These are phyloP conservation scores for Gelatoporia subvermispora DNA, from an alignment of 768 basidiomycete genomes.

Conservation along the genomic window DNA sequence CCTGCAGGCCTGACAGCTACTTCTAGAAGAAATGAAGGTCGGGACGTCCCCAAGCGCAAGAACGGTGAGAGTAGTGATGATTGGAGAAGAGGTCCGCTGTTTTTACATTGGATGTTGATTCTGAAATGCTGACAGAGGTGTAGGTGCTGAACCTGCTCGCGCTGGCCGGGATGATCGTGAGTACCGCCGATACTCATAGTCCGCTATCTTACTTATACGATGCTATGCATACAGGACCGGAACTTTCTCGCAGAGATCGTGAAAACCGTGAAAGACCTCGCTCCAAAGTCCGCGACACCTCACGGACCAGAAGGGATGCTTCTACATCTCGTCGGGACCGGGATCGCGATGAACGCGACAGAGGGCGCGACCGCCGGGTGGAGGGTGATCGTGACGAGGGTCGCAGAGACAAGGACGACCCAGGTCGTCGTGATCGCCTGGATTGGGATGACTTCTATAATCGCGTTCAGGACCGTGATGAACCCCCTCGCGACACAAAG, in stretches of 20 bases:
- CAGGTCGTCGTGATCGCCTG: slow-evolving; percentile 18
- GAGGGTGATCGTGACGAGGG: slow-evolving; percentile 30
- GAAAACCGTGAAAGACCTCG: slow-evolving; percentile 62
- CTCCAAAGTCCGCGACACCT: slow-evolving; percentile 61
- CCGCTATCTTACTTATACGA: slow-evolving; percentile 8
- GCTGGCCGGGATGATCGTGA: slow-evolving; percentile 60
- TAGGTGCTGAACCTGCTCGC: slow-evolving; percentile 47
- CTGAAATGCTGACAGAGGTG: background rate
- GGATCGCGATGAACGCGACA: slow-evolving; percentile 27
- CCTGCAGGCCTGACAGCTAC: slow-evolving; percentile 27
- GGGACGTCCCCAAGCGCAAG: slow-evolving; percentile 63
- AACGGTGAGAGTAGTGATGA: slow-evolving; percentile 73
- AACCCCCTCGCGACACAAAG: slow-evolving; percentile 36
- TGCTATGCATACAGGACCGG: slow-evolving; percentile 34
- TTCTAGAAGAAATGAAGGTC: slow-evolving; percentile 51
- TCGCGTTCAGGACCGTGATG: slow-evolving; percentile 26
- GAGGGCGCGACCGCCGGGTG: slow-evolving; percentile 27
- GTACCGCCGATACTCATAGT: slow-evolving; percentile 11
- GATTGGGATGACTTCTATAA: slow-evolving; percentile 27
- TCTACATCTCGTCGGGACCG: slow-evolving; percentile 22
- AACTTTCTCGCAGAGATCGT: slow-evolving; percentile 53
- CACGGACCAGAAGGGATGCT: slow-evolving; percentile 52
- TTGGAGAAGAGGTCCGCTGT: slow-evolving; percentile 72
- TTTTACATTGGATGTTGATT: slow-evolving; percentile 1
- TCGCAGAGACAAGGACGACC: slow-evolving; percentile 31